Evolutionary conservation across 1,139 yeast species (phyloP), one percentile per base, ranked within the genome.

Genomic region (Citeromyces siamensis): DNA sequence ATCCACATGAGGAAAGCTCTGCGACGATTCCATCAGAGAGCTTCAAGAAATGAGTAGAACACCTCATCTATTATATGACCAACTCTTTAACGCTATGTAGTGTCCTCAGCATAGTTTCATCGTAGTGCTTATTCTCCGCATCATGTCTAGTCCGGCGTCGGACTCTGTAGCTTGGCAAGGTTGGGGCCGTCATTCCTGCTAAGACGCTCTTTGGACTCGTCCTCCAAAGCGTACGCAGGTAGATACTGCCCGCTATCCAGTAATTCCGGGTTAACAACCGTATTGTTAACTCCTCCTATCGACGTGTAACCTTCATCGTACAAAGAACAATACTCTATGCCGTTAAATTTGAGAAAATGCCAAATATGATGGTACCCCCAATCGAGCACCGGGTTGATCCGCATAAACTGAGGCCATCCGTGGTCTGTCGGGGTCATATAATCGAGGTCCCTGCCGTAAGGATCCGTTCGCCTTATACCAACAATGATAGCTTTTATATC

Each of bases 261-360:
- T 46, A 82, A 62, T 38, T 58, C 63, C 2, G 90, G 93, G 51
- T 85, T 85, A 28, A 67, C 72, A 2, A 66, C 50, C 0, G 95
- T 85, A 36, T 72, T 71, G 41, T 68, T 58, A 2, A 71, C 59
- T 0, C 94, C 94, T 3, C 95, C 95, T 27, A 85, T 57, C 12
- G 93, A 79, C 2, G 95, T 83, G 49, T 76, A 85, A 0, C 95
- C 95, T 34, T 47, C 43, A 49, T 84, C 94, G 48, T 85, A 85
- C 44, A 85, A 60, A 4, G 48, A 41, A 50, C 95, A 85, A 55
- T 85, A 85, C 2, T 64, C 62, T 17, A 79, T 58, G 21, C 64
- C 49, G 40, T 44, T 42, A 27, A 70, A 51, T 39, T 81, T 60
- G 40, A 74, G 62, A 44, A 72, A 70, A 46, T 71, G 77, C 95